Evolutionary conservation across 78 protist species (phyloP).

Genomic region (Planoprotostelium fungivorum): DNA sequence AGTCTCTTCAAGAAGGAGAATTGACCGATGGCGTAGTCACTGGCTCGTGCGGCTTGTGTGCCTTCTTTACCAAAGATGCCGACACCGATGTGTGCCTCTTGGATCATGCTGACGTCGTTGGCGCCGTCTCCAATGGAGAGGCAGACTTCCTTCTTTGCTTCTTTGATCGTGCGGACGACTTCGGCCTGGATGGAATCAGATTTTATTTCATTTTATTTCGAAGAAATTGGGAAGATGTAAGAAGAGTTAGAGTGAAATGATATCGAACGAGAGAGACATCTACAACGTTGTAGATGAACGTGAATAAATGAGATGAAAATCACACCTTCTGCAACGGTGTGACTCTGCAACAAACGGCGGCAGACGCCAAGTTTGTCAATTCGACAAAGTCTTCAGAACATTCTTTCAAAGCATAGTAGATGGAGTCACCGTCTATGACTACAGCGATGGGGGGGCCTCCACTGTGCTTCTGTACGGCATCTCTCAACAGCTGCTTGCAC

Average conservation of each 20-base stretch:
- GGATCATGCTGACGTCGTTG: conserved; percentile 92
- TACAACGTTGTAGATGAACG: too few species aligned
- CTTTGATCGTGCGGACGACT: conserved; percentile 65
- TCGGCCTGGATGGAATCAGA: conserved; percentile 54
- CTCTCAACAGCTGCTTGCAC: neutral
- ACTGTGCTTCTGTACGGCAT: neutral
- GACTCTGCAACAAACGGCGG: conserved; percentile 85
- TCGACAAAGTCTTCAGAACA: conserved; percentile 68
- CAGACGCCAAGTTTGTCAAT: conserved; percentile 55
- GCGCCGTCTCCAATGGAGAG: conserved; percentile 93
- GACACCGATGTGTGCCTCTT: conserved; percentile 59
- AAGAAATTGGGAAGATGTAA: too few species aligned
- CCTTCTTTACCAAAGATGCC: conserved; percentile 92
- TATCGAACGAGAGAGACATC: neutral
- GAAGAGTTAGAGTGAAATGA: too few species aligned
- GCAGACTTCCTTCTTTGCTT: conserved; percentile 11
- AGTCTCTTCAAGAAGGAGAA: conserved; percentile 64
- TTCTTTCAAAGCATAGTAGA: conserved; percentile 24
- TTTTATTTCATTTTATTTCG: too few species aligned
- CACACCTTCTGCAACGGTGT: conserved; percentile 82
- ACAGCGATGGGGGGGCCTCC: conserved; percentile 4
- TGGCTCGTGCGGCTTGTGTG: conserved; percentile 78
- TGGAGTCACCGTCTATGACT: conserved; percentile 65
- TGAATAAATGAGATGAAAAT: neutral
- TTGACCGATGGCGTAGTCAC: conserved; percentile 79